Evolutionary conservation across 2,329 filamentous ascomycete genomes (phyloP).

Genomic region (Trichophyton verrucosum): DNA sequence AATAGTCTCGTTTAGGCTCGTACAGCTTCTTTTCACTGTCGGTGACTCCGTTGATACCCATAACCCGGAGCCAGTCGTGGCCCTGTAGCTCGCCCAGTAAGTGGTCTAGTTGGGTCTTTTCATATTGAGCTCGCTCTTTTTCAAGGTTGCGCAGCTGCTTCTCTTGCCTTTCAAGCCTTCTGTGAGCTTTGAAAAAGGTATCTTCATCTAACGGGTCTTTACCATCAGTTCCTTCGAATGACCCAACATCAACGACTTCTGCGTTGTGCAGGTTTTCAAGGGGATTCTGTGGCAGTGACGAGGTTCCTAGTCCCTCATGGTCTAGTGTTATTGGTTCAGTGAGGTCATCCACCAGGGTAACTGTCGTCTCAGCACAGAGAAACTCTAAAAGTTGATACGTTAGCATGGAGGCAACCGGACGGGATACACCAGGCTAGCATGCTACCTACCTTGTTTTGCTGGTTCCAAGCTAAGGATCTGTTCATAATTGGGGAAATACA

Average conservation of each 20-base stretch:
- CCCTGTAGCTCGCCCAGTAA: constrained; percentile 72
- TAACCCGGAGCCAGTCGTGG: constrained; percentile 81
- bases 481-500: constrained; percentile 89
- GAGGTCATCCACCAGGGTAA: constrained; percentile 55
- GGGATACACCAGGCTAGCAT: not conserved
- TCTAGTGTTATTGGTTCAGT: constrained; percentile 16
- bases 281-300: constrained; percentile 20
- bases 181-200: constrained; percentile 46
- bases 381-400: constrained; percentile 43
- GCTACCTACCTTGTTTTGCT: constrained; percentile 55
- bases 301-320: not conserved
- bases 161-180: constrained; percentile 51
- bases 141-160: constrained; percentile 58
- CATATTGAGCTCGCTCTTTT: constrained; percentile 52
- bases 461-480: constrained; percentile 79
- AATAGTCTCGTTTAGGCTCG: constrained; percentile 72
- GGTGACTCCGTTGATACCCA: constrained; percentile 77
- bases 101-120: constrained; percentile 53
- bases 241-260: constrained; percentile 33
- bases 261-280: constrained; percentile 28
- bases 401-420: not conserved
- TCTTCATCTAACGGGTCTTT: constrained; percentile 46
- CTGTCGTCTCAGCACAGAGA: constrained; percentile 58
- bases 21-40: constrained; percentile 78
- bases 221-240: constrained; percentile 16